phyloP scores from a whole-genome alignment of 768 basidiomycete species.

The Tulasnella sp. region DNA sequence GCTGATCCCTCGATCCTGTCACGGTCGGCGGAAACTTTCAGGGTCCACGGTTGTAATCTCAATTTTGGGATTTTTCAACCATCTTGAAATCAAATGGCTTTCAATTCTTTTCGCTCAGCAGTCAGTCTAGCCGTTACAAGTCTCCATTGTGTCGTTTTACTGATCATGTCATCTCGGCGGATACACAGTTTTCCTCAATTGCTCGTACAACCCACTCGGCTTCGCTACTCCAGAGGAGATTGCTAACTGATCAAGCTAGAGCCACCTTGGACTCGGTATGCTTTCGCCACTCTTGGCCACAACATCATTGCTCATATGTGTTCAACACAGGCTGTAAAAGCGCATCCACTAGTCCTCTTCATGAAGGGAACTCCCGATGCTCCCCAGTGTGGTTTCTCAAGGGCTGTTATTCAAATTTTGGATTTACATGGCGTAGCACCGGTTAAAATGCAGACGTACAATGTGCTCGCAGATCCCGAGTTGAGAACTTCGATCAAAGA shows the following conservation, averaged over 20 bases:
- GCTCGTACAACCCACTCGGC: too few relatives aligned
- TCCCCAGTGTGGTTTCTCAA: constrained; percentile 92
- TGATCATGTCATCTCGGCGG: too few relatives aligned
- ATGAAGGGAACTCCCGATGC: constrained; percentile 89
- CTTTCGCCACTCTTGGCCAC: not conserved
- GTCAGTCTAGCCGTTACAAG: too few relatives aligned
- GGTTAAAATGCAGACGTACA: constrained; percentile 78
- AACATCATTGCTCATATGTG: constrained; percentile 1
- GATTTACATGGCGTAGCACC: constrained; percentile 66
- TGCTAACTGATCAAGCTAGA: constrained; percentile 11
- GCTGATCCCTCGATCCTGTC: too few relatives aligned
- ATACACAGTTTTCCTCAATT: too few relatives aligned
- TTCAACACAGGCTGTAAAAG: constrained; percentile 42
- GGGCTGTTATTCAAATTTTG: constrained; percentile 83
- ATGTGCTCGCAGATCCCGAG: constrained; percentile 78
- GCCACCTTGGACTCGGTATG: constrained; percentile 9
- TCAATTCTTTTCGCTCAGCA: too few relatives aligned
- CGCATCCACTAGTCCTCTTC: constrained; percentile 80
- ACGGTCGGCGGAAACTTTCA: too few relatives aligned
- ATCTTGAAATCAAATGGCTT: too few relatives aligned
- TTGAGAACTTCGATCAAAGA: constrained; percentile 83
- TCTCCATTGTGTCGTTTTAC: too few relatives aligned
- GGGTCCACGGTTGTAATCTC: too few relatives aligned
- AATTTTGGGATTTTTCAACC: too few relatives aligned
- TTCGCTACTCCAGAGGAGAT: not conserved